These are phyloP conservation scores for Chloris gayana DNA, from an alignment of 176 grass and related monocot genomes.

Conservation along the genomic window DNA sequence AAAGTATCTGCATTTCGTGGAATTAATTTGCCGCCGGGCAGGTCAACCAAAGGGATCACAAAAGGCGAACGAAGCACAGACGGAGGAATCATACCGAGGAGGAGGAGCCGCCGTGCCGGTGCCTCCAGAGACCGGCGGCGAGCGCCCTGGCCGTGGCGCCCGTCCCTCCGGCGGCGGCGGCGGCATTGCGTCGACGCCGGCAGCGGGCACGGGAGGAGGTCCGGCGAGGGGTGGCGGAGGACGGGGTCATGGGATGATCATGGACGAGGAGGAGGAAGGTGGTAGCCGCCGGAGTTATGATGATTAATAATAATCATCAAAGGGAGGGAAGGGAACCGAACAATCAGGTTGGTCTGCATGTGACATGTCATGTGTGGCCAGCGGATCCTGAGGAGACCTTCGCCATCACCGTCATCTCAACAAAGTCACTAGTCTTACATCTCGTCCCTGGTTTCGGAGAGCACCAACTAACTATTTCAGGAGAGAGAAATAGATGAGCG, in stretches of 20 bases:
- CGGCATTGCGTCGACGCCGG: constrained; percentile 8
- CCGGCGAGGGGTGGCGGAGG: constrained; percentile 31
- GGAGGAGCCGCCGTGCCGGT: neutral
- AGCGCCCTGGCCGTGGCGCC: constrained; percentile 49
- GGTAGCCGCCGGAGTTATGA: constrained; percentile 6
- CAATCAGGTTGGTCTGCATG: constrained; percentile 1
- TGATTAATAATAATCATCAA: neutral
- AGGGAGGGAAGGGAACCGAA: neutral
- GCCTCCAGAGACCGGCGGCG: constrained; percentile 54
- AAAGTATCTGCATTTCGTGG: no score
- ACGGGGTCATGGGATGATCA: constrained; percentile 42
- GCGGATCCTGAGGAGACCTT: constrained; percentile 11
- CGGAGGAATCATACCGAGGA: neutral
- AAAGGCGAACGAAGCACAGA: no score
- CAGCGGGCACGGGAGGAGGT: neutral
- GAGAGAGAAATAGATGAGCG: neutral
- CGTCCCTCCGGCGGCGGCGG: neutral
- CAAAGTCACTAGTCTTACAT: neutral
- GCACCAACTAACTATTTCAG: constrained; percentile 4
- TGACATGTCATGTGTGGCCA: constrained; percentile 6
- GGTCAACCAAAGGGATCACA: neutral
- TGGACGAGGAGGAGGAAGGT: neutral
- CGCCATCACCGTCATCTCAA: neutral
- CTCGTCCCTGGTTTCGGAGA: neutral
- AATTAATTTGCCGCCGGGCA: no score